These are phyloP conservation scores for Blastosporella zonata DNA, from an alignment of 1,284 basidiomycete genomes.

Conservation along the genomic window DNA sequence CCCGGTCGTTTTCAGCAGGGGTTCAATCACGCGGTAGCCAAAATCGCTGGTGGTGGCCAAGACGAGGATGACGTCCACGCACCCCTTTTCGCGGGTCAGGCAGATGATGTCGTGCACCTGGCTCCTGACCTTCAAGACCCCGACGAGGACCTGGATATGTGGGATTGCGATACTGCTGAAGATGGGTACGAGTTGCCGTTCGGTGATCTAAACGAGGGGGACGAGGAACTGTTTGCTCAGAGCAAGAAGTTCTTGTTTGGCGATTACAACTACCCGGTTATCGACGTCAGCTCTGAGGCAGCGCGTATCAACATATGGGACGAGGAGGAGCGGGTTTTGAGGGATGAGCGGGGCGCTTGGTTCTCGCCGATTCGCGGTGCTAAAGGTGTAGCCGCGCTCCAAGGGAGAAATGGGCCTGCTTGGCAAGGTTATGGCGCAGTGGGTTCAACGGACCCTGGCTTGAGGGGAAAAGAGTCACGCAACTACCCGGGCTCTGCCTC, in stretches of 20 bases:
- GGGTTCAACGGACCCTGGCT: conserved; percentile 27
- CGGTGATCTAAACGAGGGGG: conserved; percentile 55
- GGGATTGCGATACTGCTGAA: conserved; percentile 36
- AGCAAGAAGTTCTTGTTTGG: conserved; percentile 82
- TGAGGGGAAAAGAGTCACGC: conserved; percentile 14
- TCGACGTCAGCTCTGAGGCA: conserved; percentile 79
- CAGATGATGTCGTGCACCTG: conserved; percentile 63
- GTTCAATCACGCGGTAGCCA: conserved; percentile 40
- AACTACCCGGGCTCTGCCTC: conserved; percentile 23
- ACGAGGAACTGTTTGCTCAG: conserved; percentile 71
- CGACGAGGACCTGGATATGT: conserved; percentile 37
- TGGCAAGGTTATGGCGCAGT: conserved; percentile 61
- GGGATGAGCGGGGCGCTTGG: conserved; percentile 68
- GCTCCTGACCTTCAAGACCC: conserved; percentile 51
- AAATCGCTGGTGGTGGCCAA: conserved; percentile 45
- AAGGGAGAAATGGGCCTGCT: conserved; percentile 34
- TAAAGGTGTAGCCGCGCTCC: conserved; percentile 37
- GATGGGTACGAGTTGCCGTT: conserved; percentile 68
- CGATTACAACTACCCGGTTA: conserved; percentile 88
- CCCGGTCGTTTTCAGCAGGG: conserved; percentile 39
- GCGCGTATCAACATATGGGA: conserved; percentile 67
- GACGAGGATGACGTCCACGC: conserved; percentile 64
- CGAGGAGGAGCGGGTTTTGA: conserved; percentile 67
- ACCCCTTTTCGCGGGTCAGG: conserved; percentile 70
- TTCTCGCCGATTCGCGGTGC: conserved; percentile 56